Percentiles rank a stretch among this genome's conserved stretches.
These are phyloP conservation scores for Aspergillus ellipticus DNA, from an alignment of 495 filamentous ascomycete genomes.

Conservation along the genomic window DNA sequence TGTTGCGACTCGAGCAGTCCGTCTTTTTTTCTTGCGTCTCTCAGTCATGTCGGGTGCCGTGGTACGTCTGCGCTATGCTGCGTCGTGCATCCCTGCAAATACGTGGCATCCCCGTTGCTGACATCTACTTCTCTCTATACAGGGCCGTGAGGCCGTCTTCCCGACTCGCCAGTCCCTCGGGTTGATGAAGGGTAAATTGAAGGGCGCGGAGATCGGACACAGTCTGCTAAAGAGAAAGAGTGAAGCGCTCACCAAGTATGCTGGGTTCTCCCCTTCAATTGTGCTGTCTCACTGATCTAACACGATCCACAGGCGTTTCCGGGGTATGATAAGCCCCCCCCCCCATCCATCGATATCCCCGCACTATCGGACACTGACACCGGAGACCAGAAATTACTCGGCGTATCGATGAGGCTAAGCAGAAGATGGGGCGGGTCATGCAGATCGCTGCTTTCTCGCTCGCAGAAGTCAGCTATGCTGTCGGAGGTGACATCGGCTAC, in stretches of 20 bases:
- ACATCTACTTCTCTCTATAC: slow-evolving; percentile 6
- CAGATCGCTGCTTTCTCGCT: slow-evolving; percentile 97
- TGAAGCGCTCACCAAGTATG: slow-evolving; percentile 85
- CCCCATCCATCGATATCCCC: slow-evolving; percentile 17
- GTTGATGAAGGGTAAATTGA: slow-evolving; percentile 97
- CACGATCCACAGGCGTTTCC: slow-evolving; percentile 63
- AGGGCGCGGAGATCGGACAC: slow-evolving; percentile 89
- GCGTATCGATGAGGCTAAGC: slow-evolving; percentile 97
- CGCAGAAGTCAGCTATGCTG: slow-evolving; percentile 96
- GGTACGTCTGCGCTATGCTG: slow-evolving; percentile 38
- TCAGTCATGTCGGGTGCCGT: slow-evolving; percentile 55
- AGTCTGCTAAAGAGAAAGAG: slow-evolving; percentile 86
- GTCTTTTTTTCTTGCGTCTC: slow-evolving; percentile 1
- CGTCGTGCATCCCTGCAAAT: neutral
- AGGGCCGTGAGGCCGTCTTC: slow-evolving; percentile 83
- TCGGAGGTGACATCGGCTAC: slow-evolving; percentile 92
- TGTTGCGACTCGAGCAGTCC: slow-evolving; percentile 15
- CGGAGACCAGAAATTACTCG: slow-evolving; percentile 76
- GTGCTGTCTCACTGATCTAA: slow-evolving; percentile 11
- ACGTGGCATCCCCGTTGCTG: neutral
- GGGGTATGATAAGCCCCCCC: slow-evolving; percentile 54
- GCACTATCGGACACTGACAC: slow-evolving; percentile 26
- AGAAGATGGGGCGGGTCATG: slow-evolving; percentile 99
- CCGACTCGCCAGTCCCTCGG: slow-evolving; percentile 95
- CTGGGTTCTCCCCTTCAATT: slow-evolving; percentile 3